Evolutionary conservation across 768 basidiomycete genomes (phyloP).

Genomic region (Lactarius sanguifluus): DNA sequence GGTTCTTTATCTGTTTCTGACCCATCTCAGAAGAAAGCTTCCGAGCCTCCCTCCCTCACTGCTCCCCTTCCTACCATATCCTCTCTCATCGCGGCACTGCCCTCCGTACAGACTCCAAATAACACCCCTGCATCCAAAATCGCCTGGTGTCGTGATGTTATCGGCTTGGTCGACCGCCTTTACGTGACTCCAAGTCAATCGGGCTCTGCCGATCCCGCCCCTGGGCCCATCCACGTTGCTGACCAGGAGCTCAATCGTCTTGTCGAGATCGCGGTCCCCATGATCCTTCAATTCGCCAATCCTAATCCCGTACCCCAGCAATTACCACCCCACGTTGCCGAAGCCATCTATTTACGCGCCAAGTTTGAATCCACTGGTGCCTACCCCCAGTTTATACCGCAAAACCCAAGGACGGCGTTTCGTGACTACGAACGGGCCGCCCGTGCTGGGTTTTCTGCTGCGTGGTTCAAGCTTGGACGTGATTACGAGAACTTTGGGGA

Average conservation of each 20-base stretch:
- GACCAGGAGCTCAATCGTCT: slow-evolving; percentile 62
- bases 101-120: slow-evolving; percentile 51
- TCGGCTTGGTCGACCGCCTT: slow-evolving; percentile 69
- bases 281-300: slow-evolving; percentile 58
- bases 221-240: slow-evolving; percentile 53
- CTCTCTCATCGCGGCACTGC: slow-evolving; percentile 52
- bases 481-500: slow-evolving; percentile 93
- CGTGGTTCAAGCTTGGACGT: slow-evolving; percentile 89
- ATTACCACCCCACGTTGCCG: slow-evolving; percentile 50
- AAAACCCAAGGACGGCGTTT: slow-evolving; percentile 79
- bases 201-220: slow-evolving; percentile 40
- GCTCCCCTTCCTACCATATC: slow-evolving; percentile 66
- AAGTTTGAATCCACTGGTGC: slow-evolving; percentile 71
- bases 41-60: slow-evolving; percentile 52
- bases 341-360: slow-evolving; percentile 76
- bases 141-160: slow-evolving; percentile 80
- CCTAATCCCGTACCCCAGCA: slow-evolving; percentile 37
- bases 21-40: no score
- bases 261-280: slow-evolving; percentile 60
- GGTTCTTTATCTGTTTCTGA: slow-evolving; percentile 29
- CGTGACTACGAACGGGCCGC: slow-evolving; percentile 87
- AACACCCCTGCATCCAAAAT: slow-evolving; percentile 63
- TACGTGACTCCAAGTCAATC: slow-evolving; percentile 30
- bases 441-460: slow-evolving; percentile 68
- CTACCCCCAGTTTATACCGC: slow-evolving; percentile 60